Evolutionary conservation across 164 flowering plant species (phyloP).

Genomic region (Umbilicus rupestris): DNA sequence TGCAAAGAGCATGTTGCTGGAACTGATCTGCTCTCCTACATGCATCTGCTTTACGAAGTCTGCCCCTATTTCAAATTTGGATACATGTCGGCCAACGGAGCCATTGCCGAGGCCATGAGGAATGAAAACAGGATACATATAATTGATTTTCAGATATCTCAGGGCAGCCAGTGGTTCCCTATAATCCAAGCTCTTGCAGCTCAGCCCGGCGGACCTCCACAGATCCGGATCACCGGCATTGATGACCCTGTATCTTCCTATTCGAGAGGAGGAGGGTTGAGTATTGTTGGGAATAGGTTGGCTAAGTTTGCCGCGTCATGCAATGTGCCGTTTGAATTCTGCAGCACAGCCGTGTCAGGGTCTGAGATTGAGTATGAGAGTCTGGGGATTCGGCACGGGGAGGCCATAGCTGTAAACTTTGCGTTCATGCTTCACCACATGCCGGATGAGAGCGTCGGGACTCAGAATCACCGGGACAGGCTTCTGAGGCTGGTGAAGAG

Average conservation of each 20-base stretch:
- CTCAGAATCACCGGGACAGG: slow-evolving; percentile 60
- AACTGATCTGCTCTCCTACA: slow-evolving; percentile 55
- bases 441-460: slow-evolving; percentile 72
- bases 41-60: slow-evolving; percentile 61
- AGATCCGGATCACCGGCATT: slow-evolving; percentile 61
- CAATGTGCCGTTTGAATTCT: slow-evolving; percentile 65
- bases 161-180: slow-evolving; percentile 71
- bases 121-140: slow-evolving; percentile 57
- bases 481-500: slow-evolving; percentile 54
- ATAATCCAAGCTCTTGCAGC: slow-evolving; percentile 60
- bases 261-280: slow-evolving; percentile 63
- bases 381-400: slow-evolving; percentile 40
- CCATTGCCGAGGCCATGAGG: slow-evolving; percentile 71
- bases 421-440: slow-evolving; percentile 62
- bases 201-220: slow-evolving; percentile 72
- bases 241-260: slow-evolving; percentile 57
- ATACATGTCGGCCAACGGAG: slow-evolving; percentile 74
- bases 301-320: slow-evolving; percentile 42
- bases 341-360: slow-evolving; percentile 32
- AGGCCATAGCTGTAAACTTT: slow-evolving; percentile 69
- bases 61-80: slow-evolving; percentile 87
- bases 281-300: slow-evolving; percentile 56
- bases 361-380: slow-evolving; percentile 34
- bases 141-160: slow-evolving; percentile 70
- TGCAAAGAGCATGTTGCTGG: slow-evolving; percentile 59